Conservation (phyloP, 208 protist species). For the Porcisia hertigi region DNA sequence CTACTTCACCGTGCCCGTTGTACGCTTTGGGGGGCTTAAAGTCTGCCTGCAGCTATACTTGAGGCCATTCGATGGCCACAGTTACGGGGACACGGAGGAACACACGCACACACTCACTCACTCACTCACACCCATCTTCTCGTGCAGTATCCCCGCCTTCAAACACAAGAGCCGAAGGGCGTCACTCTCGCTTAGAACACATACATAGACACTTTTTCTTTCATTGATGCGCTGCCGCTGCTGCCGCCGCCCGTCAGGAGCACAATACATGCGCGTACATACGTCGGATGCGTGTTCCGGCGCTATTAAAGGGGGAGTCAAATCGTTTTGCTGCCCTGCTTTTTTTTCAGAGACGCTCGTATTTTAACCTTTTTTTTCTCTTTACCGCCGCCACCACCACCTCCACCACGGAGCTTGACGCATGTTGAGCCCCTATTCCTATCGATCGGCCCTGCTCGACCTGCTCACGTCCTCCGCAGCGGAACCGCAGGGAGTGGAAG, state of each 20-base stretch:
- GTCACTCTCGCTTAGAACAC: not conserved
- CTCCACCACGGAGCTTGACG: not conserved
- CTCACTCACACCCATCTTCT: not conserved
- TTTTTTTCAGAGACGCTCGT: too few relatives aligned
- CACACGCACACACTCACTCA: not conserved
- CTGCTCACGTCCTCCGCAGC: constrained; percentile 30
- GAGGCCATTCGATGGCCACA: not conserved
- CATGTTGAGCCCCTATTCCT: constrained; percentile 35
- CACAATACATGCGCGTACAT: not conserved
- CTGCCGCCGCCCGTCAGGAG: not conserved
- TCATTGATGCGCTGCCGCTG: not conserved
- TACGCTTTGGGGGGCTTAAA: too few relatives aligned
- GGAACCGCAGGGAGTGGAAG: not conserved
- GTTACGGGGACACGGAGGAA: not conserved
- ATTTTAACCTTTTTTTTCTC: not conserved
- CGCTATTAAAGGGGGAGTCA: too few relatives aligned
- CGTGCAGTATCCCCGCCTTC: not conserved
- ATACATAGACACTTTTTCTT: not conserved
- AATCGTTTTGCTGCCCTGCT: not conserved
- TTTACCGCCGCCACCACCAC: too few relatives aligned
- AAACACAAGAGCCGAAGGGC: not conserved
- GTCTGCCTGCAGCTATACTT: too few relatives aligned
- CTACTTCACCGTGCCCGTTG: too few relatives aligned
- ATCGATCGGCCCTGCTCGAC: constrained; percentile 47
- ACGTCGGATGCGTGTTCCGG: too few relatives aligned